phyloP scores from a whole-genome alignment of 2,329 filamentous ascomycete genomes.

The Ascochyta viciae-villosae region DNA sequence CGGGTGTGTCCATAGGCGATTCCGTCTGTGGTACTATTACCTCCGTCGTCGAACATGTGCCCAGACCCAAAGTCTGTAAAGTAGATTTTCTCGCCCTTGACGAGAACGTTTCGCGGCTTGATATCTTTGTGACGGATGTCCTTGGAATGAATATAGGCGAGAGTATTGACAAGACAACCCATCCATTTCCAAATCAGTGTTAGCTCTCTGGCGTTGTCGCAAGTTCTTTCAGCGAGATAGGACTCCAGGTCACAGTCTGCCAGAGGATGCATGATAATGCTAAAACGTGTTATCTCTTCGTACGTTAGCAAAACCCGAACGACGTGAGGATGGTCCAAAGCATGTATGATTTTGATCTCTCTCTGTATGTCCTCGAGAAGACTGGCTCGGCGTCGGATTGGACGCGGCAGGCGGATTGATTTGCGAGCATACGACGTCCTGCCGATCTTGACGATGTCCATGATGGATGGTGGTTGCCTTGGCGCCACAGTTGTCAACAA shows the following conservation, averaged over 20 bases:
- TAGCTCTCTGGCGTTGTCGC: neutral
- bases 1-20: conserved; percentile 16
- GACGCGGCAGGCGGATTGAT: neutral
- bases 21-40: conserved; percentile 23
- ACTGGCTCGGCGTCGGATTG: neutral
- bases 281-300: neutral
- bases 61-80: conserved; percentile 32
- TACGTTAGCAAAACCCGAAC: neutral
- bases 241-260: neutral
- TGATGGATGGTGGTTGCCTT: too few species aligned
- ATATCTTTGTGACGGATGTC: conserved; percentile 29
- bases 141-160: conserved; percentile 22
- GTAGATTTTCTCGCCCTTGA: conserved; percentile 20
- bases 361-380: neutral
- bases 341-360: neutral
- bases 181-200: neutral
- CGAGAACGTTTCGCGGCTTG: conserved; percentile 24
- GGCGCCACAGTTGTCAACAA: too few species aligned
- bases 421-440: neutral
- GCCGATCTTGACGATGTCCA: neutral
- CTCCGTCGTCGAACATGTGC: conserved; percentile 19
- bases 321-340: neutral
- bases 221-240: neutral
- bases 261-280: conserved; percentile 3
- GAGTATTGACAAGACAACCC: conserved; percentile 14